Conservation (phyloP, 1,139 yeast genomes). For the Taphrina betulina region DNA sequence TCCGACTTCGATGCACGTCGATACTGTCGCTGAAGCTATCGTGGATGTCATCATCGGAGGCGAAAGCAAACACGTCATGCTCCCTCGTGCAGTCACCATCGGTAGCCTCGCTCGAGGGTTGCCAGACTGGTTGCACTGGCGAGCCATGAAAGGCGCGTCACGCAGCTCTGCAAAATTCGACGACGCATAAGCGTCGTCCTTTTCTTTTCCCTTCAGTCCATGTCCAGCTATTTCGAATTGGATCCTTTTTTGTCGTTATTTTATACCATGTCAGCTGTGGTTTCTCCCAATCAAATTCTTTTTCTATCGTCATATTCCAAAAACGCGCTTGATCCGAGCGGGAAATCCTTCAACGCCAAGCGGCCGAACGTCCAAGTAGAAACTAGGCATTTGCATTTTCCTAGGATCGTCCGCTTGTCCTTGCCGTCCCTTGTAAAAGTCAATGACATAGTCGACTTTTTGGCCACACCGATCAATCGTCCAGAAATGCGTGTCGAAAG, state of each 20-base stretch:
- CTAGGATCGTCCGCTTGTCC: conserved; percentile 1
- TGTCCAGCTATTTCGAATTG: too few species aligned
- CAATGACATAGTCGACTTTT: conserved; percentile 84
- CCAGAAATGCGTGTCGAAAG: conserved; percentile 98
- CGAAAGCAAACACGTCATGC: conserved; percentile 18
- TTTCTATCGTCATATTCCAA: too few species aligned
- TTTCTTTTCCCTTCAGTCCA: too few species aligned
- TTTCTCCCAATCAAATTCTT: too few species aligned
- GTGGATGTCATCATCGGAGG: conserved; percentile 20
- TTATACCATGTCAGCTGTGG: too few species aligned
- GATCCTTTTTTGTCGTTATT: too few species aligned
- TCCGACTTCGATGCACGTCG: conserved; percentile 31
- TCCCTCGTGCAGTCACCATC: conserved; percentile 26
- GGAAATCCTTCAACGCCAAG: conserved; percentile 27
- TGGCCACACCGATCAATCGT: conserved; percentile 81
- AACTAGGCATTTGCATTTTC: conserved; percentile 29
- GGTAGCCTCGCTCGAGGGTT: conserved; percentile 14
- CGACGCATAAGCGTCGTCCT: too few species aligned
- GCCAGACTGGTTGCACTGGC: conserved; percentile 28
- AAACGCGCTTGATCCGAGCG: conserved; percentile 7
- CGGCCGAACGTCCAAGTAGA: conserved; percentile 30
- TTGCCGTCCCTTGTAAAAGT: conserved; percentile 70
- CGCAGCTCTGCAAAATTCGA: too few species aligned
- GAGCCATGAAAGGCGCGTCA: too few species aligned
- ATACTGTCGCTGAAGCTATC: conserved; percentile 28